Evolutionary conservation across 2,329 filamentous ascomycete species (phyloP), one percentile per base, ranked within the genome.

Genomic region (Sclerotinia minor): DNA sequence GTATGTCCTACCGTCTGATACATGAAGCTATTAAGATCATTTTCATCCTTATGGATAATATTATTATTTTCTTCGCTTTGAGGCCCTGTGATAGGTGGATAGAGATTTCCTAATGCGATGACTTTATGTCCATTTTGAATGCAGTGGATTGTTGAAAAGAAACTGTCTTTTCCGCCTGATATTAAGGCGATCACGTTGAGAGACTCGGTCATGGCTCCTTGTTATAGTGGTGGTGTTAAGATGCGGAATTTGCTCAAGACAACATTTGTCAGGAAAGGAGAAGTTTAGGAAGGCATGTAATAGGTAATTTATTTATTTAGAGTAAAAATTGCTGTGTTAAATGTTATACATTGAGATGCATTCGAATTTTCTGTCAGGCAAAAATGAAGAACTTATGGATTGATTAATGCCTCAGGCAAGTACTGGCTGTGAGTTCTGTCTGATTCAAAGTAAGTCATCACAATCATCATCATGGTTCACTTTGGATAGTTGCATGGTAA

Each of bases 21-120:
- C 95, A 99, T 99, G 87, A 95, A 98, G 81, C 94, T 97, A 79
- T 99, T 92, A 74, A 96, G 84, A 78, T 98, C 92, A 67, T 84
- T 80, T 71, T 83, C 81, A 47, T 84, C 81, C 6, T 78, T 35
- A 15, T 11, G 9, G 15, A 35, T 38, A n/a, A 17, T 44, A 9
- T 44, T 35, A 9, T 44, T 35, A 26, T 11, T 24, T 32, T 44
- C 65, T 47, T 26, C n/a, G 19, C 24, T 26, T 29, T 54, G 32
- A 24, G 59, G 52, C 38, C 64, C 41, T 13, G 52, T 59, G 29
- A 59, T n/a, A 19, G 81, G 63, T 21, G 92, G 94, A 77, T 94
- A 85, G 67, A 99, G 83, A 79, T 99, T 99, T 61, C 92, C 95
- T 59, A 99, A 82, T 9, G 95, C 95, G 63, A 97, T 86, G 58